Evolutionary conservation across 1,139 yeast species (phyloP), one percentile per base, ranked within the genome.

Genomic region (Saccharomycopsis phalli): DNA sequence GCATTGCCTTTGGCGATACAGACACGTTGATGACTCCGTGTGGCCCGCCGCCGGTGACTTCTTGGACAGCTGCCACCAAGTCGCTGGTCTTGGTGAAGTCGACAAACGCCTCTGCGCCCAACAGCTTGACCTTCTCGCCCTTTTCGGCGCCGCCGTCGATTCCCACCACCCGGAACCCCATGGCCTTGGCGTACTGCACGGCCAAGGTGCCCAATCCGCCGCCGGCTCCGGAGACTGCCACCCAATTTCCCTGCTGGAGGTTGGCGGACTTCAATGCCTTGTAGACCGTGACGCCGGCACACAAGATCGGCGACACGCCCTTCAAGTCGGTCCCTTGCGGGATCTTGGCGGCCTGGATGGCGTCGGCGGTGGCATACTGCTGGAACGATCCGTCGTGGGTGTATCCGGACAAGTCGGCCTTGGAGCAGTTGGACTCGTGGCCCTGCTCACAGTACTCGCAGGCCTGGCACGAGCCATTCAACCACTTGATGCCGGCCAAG

Each of bases 1-100:
- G 64, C 54, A 81, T 78, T 47, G 93, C 93, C 44, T 62, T 63
- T 59, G 75, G 82, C 39, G 93, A 76, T 43, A 79, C 88, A 34
- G 93, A 82, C 47, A 82, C 86, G 61, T 81, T 82, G 56, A 82
- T 68, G 50, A 74, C 86, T 55, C 81, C 91, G 56, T 82, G 88
- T 43, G 91, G 81, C 46, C 77, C 77, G 59, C 94, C 94, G 45
- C 68, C 62, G 46, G 94, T 82, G 51, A 73, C 74, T 45, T 62
- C 61, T 46, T 61, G 56, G 44, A 79, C 68, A 38, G 72, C 83
- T 39, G 59, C 64, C 39, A 71, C 74, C 19, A 77, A 54, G 56
- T 74, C 75, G 56, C 69, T 68, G 45, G 68, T 59, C 50, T 59
- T 61, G 48, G 68, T 63, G 65, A 71, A 74, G 57, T 74, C 81